Conservation (phyloP, 371 early-diverging fungal species). For the Mortierella sp. region DNA sequence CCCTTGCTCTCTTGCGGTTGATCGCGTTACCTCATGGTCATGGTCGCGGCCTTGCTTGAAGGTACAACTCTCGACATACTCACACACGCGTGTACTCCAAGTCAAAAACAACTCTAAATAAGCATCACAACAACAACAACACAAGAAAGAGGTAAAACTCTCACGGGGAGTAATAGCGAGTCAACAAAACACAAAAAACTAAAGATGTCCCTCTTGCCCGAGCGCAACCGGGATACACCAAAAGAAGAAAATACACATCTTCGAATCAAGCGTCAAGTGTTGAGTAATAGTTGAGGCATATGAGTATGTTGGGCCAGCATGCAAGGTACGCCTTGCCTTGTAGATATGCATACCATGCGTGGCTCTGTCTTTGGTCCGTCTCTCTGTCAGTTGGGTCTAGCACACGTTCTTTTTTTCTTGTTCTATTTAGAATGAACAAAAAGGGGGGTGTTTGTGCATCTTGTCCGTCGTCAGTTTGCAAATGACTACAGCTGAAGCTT, state of each 20-base stretch:
- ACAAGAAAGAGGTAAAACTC: too few species aligned
- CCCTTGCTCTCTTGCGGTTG: background rate
- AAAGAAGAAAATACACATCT: background rate
- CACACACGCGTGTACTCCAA: background rate
- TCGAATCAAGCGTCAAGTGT: background rate
- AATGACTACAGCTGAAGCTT: too few species aligned
- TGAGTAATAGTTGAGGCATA: too few species aligned
- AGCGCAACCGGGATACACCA: background rate
- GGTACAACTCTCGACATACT: background rate
- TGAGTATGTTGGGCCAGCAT: background rate
- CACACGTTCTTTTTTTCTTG: background rate
- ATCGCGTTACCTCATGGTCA: background rate
- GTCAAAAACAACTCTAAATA: background rate
- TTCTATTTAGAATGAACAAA: background rate
- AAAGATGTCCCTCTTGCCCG: background rate
- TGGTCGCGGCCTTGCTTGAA: background rate
- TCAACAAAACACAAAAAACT: background rate
- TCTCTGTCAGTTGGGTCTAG: background rate
- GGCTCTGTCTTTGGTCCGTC: background rate
- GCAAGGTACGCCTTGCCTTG: background rate
- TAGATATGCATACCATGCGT: background rate
- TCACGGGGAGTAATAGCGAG: constrained; percentile 2
- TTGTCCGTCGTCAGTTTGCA: background rate
- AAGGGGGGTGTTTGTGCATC: background rate
- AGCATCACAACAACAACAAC: too few species aligned